Evolutionary conservation across 257 asterid species (phyloP), one percentile per base, ranked within the genome.

Genomic region (Solanum gracilifrons): DNA sequence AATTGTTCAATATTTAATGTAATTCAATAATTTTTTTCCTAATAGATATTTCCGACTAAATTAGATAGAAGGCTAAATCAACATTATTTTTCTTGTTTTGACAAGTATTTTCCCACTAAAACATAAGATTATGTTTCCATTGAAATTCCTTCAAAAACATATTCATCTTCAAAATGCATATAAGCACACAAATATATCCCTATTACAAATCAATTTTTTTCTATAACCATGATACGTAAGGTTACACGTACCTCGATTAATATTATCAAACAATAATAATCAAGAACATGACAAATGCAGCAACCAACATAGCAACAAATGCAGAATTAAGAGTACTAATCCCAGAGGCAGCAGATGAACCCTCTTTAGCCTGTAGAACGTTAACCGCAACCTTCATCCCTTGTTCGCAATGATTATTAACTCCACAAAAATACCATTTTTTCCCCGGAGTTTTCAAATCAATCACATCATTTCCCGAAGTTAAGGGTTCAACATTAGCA

Each of bases 391-490:
- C 86, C 58, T 83, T 88, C 93, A 92, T 89, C 27, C 89, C 91
- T 3, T 11, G 31, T 9, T 35, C 41, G 55, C 94, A 92, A 10
- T 92, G 94, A 9, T 62, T 25, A 4, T 35, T 68, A 18, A 88
- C 20, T 12, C 92, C 89, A 23, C 91, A 90, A 31, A 92, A 89
- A 85, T 92, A 92, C 94, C 94, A 92, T 85, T 88, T 92, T 82
- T 48, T 87, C 13, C 93, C 92, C 0, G 91, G 86, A 31, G 55
- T 51, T 21, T 82, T 37, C 21, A 92, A 91, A 27, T 64, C 41
- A 66, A 91, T 66, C 39, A 35, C 83, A 37, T 92, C 91, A 20
- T 84, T 88, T 72, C 94, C 92, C 25, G 41, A 68, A 1, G 31
- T 48, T 1, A 90, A 25, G 21, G 85, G 31, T 55, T 41, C 74